Evolutionary conservation across 176 grass and related monocot genomes (phyloP), one percentile per base, ranked within the genome.

Genomic region (Luzula sylvatica): DNA sequence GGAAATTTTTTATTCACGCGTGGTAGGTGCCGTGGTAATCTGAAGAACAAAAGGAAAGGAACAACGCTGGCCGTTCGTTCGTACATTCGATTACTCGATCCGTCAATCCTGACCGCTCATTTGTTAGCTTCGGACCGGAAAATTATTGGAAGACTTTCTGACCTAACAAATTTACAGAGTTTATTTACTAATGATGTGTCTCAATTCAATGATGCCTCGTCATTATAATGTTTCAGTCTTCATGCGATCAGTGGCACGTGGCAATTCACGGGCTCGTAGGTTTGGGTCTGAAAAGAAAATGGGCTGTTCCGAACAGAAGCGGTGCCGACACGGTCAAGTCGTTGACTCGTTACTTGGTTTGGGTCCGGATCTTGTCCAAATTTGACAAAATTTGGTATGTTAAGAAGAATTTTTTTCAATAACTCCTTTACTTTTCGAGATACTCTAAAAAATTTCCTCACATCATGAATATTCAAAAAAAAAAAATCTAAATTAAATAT

Each of bases 21-120:
- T 11, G 58, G 58, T 62, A 17, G n/a, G 42, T 60, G 56, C 56
- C 38, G 42, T 48, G 58, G 25, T 41, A 27, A 44, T 46, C 24
- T 15, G 13, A 41, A 41, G 46, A 18, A 62, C 8, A 18, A 9
- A 5, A 28, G n/a, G 7, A 35, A 35, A 43, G 35, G 18, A 14
- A 60, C 19, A 6, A 1, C 20, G 0, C 23, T 26, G 7, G 45
- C 41, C 58, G 41, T 46, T 15, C 39, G 58, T 46, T 62, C 15
- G 39, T 15, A 26, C 41, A 62, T 62, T 23, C 28, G 9, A 47
- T 9, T 3, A 26, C 28, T 14, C 8, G 39, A 62, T 46, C 2
- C 13, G 2, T 28, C 0, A 47, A 62, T 62, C 58, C 23, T 18
- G 8, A 6, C 41, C 42, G 42, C 15, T 44, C 14, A 5, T 29